A percentile compares a stretch with the other conserved stretches of the same genome.
These are phyloP conservation scores for Solanum phureja DNA, from an alignment of 257 asterid species.

Conservation along the genomic window DNA sequence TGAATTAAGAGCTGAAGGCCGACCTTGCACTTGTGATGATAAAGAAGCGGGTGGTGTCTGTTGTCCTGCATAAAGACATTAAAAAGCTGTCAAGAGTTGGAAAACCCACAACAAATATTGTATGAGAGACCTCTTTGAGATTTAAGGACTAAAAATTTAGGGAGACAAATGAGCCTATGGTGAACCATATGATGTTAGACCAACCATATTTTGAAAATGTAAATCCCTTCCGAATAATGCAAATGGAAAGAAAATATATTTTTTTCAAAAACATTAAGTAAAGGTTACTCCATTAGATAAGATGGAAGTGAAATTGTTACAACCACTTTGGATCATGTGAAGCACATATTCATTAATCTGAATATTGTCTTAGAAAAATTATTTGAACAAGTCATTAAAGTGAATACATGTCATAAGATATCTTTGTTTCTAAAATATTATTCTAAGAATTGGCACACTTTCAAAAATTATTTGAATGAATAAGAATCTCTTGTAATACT, in stretches of 20 bases:
- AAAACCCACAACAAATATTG: background rate
- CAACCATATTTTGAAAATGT: background rate
- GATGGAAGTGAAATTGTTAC: background rate
- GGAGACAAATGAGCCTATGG: background rate
- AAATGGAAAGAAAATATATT: background rate
- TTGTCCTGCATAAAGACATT: slow-evolving; percentile 8
- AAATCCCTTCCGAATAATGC: background rate
- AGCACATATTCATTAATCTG: background rate
- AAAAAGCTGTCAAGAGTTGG: background rate
- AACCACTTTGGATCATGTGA: background rate
- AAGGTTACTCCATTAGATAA: background rate
- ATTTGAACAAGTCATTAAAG: background rate
- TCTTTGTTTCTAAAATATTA: background rate
- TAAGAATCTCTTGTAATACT: background rate
- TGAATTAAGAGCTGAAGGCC: background rate
- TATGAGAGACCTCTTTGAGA: background rate
- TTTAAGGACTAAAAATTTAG: background rate
- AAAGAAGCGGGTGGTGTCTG: background rate
- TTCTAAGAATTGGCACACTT: background rate
- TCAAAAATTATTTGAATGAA: background rate
- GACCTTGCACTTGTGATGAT: slow-evolving; percentile 6
- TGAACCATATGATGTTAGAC: background rate
- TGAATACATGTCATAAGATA: background rate
- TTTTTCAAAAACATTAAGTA: background rate
- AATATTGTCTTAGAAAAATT: background rate